Evolutionary conservation across 805 yeast species (phyloP).

Genomic region (Cyberlindnera mississippiensis): DNA sequence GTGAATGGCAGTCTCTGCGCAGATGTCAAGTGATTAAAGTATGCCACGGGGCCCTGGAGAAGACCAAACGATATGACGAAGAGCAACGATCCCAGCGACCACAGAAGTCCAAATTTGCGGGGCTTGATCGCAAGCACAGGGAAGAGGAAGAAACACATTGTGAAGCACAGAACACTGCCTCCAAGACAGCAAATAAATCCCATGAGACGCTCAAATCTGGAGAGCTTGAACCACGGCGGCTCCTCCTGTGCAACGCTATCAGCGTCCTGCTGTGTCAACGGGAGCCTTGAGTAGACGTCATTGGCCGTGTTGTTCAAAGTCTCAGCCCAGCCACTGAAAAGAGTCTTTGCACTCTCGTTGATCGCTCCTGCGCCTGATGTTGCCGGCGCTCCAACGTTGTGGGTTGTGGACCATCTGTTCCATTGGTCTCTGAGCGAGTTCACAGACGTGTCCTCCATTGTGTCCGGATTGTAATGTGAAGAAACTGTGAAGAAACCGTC

Average conservation of each 20-base stretch:
- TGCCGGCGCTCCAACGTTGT: conserved; percentile 16
- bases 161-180: conserved; percentile 78
- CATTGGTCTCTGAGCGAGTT: conserved; percentile 36
- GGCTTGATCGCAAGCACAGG: conserved; percentile 91
- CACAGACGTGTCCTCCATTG: conserved; percentile 20
- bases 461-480: too few relatives aligned
- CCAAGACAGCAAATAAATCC: conserved; percentile 74
- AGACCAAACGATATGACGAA: conserved; percentile 89
- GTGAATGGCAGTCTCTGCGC: conserved; percentile 78
- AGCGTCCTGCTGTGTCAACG: conserved; percentile 53
- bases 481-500: too few relatives aligned
- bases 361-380: conserved; percentile 18
- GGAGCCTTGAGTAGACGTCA: conserved; percentile 61
- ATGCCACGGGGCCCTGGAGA: conserved; percentile 87
- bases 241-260: conserved; percentile 44
- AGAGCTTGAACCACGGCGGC: conserved; percentile 71
- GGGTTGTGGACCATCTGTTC: conserved; percentile 35
- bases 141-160: conserved; percentile 74
- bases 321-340: conserved; percentile 37
- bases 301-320: conserved; percentile 39
- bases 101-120: conserved; percentile 80
- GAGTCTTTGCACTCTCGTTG: conserved; percentile 33
- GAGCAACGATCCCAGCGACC: conserved; percentile 88
- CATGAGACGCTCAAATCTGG: conserved; percentile 75
- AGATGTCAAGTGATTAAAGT: conserved; percentile 68